phyloP scores from a whole-genome alignment of 768 basidiomycete genomes.

The Macrolepiota dolichaula region DNA sequence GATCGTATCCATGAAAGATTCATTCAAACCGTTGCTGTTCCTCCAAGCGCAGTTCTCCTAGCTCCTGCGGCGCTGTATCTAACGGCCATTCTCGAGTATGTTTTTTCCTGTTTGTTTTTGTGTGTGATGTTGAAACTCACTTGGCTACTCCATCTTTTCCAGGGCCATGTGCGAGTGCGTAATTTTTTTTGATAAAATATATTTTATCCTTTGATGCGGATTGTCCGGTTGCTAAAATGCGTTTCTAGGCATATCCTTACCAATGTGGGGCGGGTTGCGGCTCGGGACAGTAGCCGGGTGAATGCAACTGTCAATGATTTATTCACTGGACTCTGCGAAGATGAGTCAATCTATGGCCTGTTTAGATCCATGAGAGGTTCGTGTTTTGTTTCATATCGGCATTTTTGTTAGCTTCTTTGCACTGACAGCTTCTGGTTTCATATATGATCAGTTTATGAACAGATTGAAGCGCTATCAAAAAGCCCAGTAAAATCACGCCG shows the following conservation, averaged over 20 bases:
- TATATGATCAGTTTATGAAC: constrained; percentile 58
- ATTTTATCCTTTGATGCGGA: background rate
- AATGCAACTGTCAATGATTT: constrained; percentile 77
- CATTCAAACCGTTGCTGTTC: constrained; percentile 41
- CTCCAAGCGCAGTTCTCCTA: constrained; percentile 55
- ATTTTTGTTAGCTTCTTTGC: constrained; percentile 17
- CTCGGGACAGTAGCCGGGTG: constrained; percentile 80
- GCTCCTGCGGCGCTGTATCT: constrained; percentile 87
- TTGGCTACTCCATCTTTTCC: constrained; percentile 22
- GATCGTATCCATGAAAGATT: constrained; percentile 61
- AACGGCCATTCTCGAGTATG: constrained; percentile 92
- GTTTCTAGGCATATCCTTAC: constrained; percentile 72
- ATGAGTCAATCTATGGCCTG: constrained; percentile 78
- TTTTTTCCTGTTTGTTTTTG: constrained; percentile 21
- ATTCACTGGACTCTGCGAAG: constrained; percentile 87
- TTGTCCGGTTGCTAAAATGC: constrained; percentile 6
- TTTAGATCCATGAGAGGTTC: constrained; percentile 86
- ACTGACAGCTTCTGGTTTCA: constrained; percentile 16
- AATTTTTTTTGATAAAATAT: constrained; percentile 15
- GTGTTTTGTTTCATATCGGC: constrained; percentile 28
- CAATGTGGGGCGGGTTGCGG: constrained; percentile 79
- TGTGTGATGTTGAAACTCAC: constrained; percentile 17
- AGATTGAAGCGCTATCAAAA: constrained; percentile 69
- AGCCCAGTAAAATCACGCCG: constrained; percentile 48
- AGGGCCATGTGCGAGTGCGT: constrained; percentile 89